A percentile compares a stretch with the other conserved stretches of the same genome.
phyloP scores from a whole-genome alignment of 2,329 filamentous ascomycete genomes.

The Apiospora malaysiana region DNA sequence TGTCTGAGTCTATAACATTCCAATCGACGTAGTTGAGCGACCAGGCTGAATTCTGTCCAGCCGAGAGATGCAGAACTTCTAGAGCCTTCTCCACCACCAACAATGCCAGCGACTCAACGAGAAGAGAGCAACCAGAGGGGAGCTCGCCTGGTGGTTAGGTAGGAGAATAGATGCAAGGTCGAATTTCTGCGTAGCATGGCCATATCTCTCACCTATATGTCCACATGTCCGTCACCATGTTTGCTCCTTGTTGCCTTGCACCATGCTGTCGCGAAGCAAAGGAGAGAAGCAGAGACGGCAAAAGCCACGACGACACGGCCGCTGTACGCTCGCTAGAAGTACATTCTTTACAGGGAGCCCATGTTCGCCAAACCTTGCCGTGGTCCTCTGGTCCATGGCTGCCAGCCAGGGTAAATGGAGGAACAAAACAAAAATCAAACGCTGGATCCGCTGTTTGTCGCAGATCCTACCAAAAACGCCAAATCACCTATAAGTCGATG shows the following conservation, averaged over 20 bases:
- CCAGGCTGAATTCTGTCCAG: conserved; percentile 10
- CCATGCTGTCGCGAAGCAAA: background rate
- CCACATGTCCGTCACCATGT: background rate
- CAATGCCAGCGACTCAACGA: background rate
- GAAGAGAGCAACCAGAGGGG: background rate
- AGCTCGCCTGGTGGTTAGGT: background rate
- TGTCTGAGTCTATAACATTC: conserved; percentile 3
- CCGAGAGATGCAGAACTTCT: background rate
- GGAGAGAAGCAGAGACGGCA: background rate
- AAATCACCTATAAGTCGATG: conserved; percentile 39
- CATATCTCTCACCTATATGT: background rate
- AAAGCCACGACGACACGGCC: background rate
- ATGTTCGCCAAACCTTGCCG: background rate
- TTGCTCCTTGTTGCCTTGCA: background rate
- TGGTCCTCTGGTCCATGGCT: background rate
- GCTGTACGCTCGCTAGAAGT: background rate
- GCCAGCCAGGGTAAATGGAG: background rate
- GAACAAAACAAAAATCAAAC: conserved; percentile 20
- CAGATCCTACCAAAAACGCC: conserved; percentile 30
- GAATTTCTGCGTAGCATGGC: conserved; percentile 4
- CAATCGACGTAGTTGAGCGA: background rate
- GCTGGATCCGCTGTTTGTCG: conserved; percentile 1
- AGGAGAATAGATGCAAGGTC: background rate
- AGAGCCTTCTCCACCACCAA: background rate
- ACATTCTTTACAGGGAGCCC: background rate